phyloP scores from a whole-genome alignment of 1,139 yeast genomes.

The Magnusiomyces clavatus region DNA sequence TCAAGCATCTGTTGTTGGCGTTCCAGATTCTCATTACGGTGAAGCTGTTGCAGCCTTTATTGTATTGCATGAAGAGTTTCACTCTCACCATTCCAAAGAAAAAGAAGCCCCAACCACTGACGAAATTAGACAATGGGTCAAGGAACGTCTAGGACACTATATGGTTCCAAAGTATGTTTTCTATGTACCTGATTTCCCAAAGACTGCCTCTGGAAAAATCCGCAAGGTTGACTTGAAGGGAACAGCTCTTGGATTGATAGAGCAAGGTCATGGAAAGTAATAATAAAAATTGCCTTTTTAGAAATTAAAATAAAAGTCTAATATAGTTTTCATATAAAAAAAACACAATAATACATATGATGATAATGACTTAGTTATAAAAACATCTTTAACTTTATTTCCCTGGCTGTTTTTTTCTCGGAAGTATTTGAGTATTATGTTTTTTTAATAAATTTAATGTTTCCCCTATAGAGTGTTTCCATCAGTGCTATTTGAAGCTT shows the following conservation, averaged over 20 bases:
- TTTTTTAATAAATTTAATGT: too few relatives aligned
- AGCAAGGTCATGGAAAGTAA: not conserved
- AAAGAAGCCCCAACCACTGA: constrained; percentile 9
- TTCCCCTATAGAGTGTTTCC: too few relatives aligned
- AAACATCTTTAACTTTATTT: too few relatives aligned
- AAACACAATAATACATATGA: not conserved
- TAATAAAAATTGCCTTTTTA: not conserved
- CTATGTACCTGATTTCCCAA: constrained; percentile 29
- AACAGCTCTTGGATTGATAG: constrained; percentile 13
- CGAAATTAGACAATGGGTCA: constrained; percentile 23
- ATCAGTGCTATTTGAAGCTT: not conserved
- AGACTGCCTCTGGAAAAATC: constrained; percentile 32
- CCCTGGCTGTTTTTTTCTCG: too few relatives aligned
- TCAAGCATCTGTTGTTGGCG: constrained; percentile 31
- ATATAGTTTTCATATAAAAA: constrained; percentile 1
- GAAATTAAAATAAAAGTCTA: not conserved
- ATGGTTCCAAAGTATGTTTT: constrained; percentile 28
- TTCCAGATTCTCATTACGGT: constrained; percentile 29
- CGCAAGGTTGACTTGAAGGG: constrained; percentile 28
- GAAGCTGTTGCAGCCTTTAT: constrained; percentile 31
- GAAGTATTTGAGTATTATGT: too few relatives aligned
- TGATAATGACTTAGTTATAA: too few relatives aligned
- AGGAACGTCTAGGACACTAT: constrained; percentile 27
- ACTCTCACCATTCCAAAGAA: constrained; percentile 2
- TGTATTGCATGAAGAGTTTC: constrained; percentile 19